phyloP scores from a whole-genome alignment of 257 asterid species.

The Mitragyna speciosa region DNA sequence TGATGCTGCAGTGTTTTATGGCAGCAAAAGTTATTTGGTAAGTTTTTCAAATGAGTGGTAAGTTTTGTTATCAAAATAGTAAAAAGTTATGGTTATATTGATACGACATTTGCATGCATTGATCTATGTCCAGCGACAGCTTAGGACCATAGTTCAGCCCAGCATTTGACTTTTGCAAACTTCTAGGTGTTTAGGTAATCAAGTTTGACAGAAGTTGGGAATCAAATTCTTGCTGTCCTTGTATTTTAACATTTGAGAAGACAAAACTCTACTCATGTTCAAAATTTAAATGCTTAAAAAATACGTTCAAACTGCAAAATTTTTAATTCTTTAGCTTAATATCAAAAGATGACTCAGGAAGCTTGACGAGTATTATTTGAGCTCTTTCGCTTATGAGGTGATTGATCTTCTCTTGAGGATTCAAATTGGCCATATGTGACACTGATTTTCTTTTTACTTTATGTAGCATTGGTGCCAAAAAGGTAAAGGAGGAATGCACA shows the following conservation, averaged over 20 bases:
- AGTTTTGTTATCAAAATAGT: too few relatives aligned
- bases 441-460: neutral
- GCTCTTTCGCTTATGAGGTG: too few relatives aligned
- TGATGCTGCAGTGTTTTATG: neutral
- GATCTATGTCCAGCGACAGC: too few relatives aligned
- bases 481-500: slow-evolving; percentile 62
- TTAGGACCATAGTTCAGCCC: neutral
- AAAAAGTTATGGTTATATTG: too few relatives aligned
- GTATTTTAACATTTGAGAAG: neutral
- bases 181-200: neutral
- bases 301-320: neutral
- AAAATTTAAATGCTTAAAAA: neutral
- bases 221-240: neutral
- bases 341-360: too few relatives aligned
- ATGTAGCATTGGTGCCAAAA: slow-evolving; percentile 78
- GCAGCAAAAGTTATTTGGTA: too few relatives aligned
- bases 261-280: neutral
- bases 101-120: neutral
- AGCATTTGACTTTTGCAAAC: neutral
- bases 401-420: neutral
- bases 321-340: neutral
- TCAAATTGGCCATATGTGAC: neutral
- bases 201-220: neutral
- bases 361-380: too few relatives aligned
- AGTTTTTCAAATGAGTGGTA: too few relatives aligned